A percentile compares a stretch with the other conserved stretches of the same genome.
phyloP scores from a whole-genome alignment of 306 rosid genomes.

The Malus sieversii region DNA sequence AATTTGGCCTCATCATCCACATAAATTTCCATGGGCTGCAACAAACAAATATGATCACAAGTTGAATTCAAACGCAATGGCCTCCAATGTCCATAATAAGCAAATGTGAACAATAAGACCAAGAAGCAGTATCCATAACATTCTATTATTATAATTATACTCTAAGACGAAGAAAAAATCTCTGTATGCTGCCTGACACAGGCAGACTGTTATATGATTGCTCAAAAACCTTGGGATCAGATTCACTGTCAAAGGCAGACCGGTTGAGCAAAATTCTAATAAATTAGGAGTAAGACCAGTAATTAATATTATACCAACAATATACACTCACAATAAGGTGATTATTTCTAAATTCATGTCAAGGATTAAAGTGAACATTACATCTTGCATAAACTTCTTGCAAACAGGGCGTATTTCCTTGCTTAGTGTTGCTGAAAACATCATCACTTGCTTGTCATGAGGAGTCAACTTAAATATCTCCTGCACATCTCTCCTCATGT shows the following conservation, averaged over 20 bases:
- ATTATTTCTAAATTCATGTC: not conserved
- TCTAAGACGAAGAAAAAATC: not conserved
- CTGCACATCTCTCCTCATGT: slow-evolving; percentile 73
- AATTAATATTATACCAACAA: not conserved
- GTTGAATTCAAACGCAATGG: not conserved
- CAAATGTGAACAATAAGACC: not conserved
- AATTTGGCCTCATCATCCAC: slow-evolving; percentile 77
- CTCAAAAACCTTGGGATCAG: too few relatives aligned
- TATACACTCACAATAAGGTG: not conserved
- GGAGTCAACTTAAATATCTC: slow-evolving; percentile 70
- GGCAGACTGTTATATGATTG: too few relatives aligned
- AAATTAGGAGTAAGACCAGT: too few relatives aligned
- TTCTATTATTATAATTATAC: not conserved
- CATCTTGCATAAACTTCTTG: slow-evolving; percentile 87
- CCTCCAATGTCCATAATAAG: not conserved
- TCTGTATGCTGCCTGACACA: too few relatives aligned
- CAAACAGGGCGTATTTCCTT: slow-evolving; percentile 76
- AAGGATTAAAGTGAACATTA: slow-evolving; percentile 23
- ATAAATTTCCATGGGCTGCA: slow-evolving; percentile 78
- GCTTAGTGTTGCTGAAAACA: slow-evolving; percentile 76
- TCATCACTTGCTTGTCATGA: slow-evolving; percentile 80
- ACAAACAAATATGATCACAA: not conserved
- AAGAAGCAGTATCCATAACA: not conserved
- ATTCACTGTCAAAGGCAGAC: too few relatives aligned
- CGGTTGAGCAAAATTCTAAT: too few relatives aligned